Evolutionary conservation across 139 green algal genomes (phyloP).

Genomic region (Dunaliella primolecta): DNA sequence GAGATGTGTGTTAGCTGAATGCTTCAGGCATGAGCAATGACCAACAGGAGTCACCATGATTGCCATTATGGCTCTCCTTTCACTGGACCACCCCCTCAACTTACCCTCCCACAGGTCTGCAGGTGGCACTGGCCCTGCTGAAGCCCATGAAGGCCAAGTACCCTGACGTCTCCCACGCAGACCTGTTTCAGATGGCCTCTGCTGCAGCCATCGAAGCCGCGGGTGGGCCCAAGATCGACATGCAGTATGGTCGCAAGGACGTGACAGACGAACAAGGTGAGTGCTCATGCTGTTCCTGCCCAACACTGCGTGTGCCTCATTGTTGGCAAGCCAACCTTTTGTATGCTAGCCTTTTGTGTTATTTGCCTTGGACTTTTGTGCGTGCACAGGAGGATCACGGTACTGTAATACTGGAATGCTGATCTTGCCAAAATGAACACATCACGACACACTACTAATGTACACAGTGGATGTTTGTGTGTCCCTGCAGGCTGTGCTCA

Average conservation of each 20-base stretch:
- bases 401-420: too few species aligned
- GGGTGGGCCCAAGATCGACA: constrained; percentile 83
- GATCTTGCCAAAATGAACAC: too few species aligned
- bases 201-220: constrained; percentile 59
- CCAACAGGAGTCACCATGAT: background rate
- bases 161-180: constrained; percentile 56
- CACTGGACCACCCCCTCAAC: too few species aligned
- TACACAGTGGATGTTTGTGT: too few species aligned
- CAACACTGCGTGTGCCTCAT: too few species aligned
- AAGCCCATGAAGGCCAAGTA: constrained; percentile 79
- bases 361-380: too few species aligned
- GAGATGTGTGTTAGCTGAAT: background rate
- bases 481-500: too few species aligned
- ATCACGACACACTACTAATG: too few species aligned
- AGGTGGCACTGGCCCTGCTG: constrained; percentile 65
- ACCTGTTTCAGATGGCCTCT: constrained; percentile 82
- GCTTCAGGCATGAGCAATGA: background rate
- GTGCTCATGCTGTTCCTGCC: background rate
- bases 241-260: constrained; percentile 83
- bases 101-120: constrained; percentile 41
- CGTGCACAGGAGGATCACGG: too few species aligned
- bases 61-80: background rate
- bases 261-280: constrained; percentile 18
- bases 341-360: too few species aligned
- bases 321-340: too few species aligned